Conservation (phyloP, 2,329 filamentous ascomycete species). For the Trichophaea hybrida region DNA sequence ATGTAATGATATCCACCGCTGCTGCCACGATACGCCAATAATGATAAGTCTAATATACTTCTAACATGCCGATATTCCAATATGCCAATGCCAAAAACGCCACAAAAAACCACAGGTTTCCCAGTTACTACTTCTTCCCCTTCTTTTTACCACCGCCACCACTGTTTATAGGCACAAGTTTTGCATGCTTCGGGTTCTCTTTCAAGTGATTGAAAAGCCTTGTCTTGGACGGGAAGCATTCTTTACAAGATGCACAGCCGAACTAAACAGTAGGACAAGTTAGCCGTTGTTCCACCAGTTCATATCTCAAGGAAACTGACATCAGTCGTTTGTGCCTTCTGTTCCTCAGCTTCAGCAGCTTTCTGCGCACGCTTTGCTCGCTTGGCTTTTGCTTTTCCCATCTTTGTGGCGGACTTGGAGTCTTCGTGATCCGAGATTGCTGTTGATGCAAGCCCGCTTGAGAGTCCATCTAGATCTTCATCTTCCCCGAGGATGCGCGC, state of each 20-base stretch:
- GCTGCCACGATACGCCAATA: too few relatives aligned
- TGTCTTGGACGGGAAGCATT: conserved; percentile 58
- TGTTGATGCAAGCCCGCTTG: conserved; percentile 1
- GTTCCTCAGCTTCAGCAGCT: conserved; percentile 1
- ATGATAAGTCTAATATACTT: not conserved
- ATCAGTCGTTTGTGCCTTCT: not conserved
- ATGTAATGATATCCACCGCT: too few relatives aligned
- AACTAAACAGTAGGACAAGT: conserved; percentile 33
- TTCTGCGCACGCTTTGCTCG: conserved; percentile 16
- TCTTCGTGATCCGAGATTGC: conserved; percentile 1
- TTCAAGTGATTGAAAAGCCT: conserved; percentile 61
- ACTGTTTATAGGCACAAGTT: conserved; percentile 30
- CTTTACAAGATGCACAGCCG: conserved; percentile 63
- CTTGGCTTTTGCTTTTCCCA: conserved; percentile 23
- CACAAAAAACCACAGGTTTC: not conserved
- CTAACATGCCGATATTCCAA: not conserved
- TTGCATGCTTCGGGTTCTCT: conserved; percentile 46
- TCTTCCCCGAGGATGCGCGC: not conserved
- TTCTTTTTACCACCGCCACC: conserved; percentile 20
- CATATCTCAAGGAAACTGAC: not conserved
- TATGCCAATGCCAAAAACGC: not conserved
- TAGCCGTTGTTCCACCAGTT: not conserved
- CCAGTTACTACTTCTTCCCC: conserved; percentile 9
- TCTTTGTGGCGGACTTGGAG: conserved; percentile 8
- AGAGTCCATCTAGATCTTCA: not conserved